Evolutionary conservation across 2,329 filamentous ascomycete species (phyloP), one percentile per base, ranked within the genome.

Genomic region (Neofusicoccum sp.): DNA sequence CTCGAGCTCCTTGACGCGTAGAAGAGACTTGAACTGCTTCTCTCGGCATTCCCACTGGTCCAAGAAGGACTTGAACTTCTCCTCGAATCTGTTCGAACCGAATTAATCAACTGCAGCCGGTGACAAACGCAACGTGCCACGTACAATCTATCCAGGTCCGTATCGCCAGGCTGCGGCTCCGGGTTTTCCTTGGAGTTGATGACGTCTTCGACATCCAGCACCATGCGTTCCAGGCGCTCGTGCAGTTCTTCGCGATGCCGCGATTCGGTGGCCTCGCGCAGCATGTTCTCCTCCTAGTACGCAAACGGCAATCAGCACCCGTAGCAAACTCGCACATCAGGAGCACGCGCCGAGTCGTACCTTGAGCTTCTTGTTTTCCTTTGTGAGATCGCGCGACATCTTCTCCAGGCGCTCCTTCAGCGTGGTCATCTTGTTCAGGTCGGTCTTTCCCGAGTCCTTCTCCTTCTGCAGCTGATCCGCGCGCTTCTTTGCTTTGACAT

Each of bases 331-430:
- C 31, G 8, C 11, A 30, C 14, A n/a, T 26, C 6, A 33, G 16
- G 24, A n/a, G n/a, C 9, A 4, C 11, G 16, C 16, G n/a, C 36
- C 36, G 6, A 43, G 16, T 73, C 79, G 67, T 76, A 95, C 91
- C 88, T 98, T 98, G 66, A 99, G 86, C 78, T 96, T 96, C 77
- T 98, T 98, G 75, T 99, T 99, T 72, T 99, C 95, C 69, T 93
- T 90, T 63, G 96, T 95, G 60, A 99, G 83, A 75, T 99, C 95
- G 61, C 95, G 84, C 69, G 93, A 97, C 33, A 99, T 81, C 73
- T 98, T 99, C 77, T 99, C 95, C 47, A 99, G 81, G 77, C 98
- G 98, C 74, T 98, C 93, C 75, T 96, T 97, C 72, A 98, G 86
- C 1, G 88, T 89, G 20, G 90, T 88, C 24, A 93, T 93, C 78